Percentiles rank a stretch among this genome's conserved stretches.
Conservation (phyloP, 495 filamentous ascomycete species). For the Aspergillus diversus region DNA sequence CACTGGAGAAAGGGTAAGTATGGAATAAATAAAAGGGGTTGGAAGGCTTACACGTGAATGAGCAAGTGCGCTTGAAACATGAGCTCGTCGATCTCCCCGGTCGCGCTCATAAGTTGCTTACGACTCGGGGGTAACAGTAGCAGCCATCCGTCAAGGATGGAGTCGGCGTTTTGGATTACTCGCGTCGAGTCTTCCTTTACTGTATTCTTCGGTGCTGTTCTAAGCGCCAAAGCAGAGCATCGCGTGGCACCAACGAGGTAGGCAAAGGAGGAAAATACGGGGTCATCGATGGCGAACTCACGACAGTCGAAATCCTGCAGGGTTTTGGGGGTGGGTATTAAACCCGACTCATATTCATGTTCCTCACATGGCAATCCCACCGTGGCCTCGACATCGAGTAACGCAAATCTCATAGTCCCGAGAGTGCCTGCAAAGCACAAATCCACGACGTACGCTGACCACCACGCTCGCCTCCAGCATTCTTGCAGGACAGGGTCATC, state of each 20-base stretch:
- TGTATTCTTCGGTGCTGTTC: constrained; percentile 22
- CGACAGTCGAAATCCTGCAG: constrained; percentile 75
- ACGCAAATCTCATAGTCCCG: constrained; percentile 45
- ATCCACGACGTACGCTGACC: constrained; percentile 38
- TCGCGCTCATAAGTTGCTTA: constrained; percentile 33
- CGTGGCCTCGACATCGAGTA: constrained; percentile 58
- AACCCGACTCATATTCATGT: constrained; percentile 64
- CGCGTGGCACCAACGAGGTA: constrained; percentile 66
- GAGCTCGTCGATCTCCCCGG: constrained; percentile 38
- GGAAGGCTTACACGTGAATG: constrained; percentile 40
- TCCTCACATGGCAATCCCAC: constrained; percentile 80
- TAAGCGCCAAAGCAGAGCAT: constrained; percentile 32
- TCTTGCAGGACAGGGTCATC: constrained; percentile 31
- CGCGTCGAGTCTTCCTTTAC: constrained; percentile 30
- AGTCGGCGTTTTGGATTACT: constrained; percentile 35
- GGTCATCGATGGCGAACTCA: constrained; percentile 62
- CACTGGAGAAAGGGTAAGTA: not conserved
- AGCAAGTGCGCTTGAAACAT: constrained; percentile 42
- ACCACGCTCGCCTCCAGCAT: constrained; percentile 44
- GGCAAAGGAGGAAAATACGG: constrained; percentile 76
- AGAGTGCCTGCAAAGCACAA: constrained; percentile 36
- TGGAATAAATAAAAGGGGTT: too few species aligned
- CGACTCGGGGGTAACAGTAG: constrained; percentile 32
- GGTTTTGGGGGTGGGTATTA: constrained; percentile 64
- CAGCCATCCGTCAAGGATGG: constrained; percentile 31